These are phyloP conservation scores for Lipomyces starkeyi DNA, from an alignment of 805 yeast genomes.

Conservation along the genomic window DNA sequence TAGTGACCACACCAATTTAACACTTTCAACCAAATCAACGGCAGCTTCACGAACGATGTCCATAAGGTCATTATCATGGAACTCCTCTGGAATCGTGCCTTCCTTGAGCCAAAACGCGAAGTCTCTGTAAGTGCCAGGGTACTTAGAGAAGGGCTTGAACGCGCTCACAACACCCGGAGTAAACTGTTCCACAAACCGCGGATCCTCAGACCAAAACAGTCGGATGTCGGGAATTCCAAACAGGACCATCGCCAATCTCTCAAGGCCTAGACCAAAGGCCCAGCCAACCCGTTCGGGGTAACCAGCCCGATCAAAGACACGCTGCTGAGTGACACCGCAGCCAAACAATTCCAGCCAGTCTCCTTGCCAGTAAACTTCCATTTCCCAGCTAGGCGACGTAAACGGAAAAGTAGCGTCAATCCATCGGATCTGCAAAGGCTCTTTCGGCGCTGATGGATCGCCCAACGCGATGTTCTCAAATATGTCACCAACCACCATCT, in stretches of 20 bases:
- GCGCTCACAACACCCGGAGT: constrained; percentile 64
- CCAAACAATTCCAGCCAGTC: constrained; percentile 98
- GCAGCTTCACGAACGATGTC: constrained; percentile 83
- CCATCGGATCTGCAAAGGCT: constrained; percentile 88
- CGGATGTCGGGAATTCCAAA: constrained; percentile 96
- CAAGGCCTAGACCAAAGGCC: constrained; percentile 98
- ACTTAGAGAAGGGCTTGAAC: constrained; percentile 88
- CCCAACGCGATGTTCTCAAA: constrained; percentile 73
- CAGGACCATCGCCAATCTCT: constrained; percentile 91
- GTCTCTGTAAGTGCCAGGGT: constrained; percentile 85
- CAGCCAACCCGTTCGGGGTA: constrained; percentile 71
- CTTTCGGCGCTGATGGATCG: constrained; percentile 54
- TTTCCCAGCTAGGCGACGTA: constrained; percentile 98
- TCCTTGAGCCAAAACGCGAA: constrained; percentile 87
- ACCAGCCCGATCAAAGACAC: constrained; percentile 76
- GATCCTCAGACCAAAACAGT: constrained; percentile 86
- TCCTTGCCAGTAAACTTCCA: constrained; percentile 98
- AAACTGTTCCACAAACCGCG: constrained; percentile 78
- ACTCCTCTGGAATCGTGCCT: constrained; percentile 38
- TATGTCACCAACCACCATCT: constrained; percentile 79
- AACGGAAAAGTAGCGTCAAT: constrained; percentile 95
- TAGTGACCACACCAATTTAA: constrained; percentile 51
- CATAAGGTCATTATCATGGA: constrained; percentile 92
- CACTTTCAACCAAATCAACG: constrained; percentile 89
- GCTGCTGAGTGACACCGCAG: constrained; percentile 85